phyloP scores from a whole-genome alignment of 352 stramenopile genomes.

The Pythium brassicae region DNA sequence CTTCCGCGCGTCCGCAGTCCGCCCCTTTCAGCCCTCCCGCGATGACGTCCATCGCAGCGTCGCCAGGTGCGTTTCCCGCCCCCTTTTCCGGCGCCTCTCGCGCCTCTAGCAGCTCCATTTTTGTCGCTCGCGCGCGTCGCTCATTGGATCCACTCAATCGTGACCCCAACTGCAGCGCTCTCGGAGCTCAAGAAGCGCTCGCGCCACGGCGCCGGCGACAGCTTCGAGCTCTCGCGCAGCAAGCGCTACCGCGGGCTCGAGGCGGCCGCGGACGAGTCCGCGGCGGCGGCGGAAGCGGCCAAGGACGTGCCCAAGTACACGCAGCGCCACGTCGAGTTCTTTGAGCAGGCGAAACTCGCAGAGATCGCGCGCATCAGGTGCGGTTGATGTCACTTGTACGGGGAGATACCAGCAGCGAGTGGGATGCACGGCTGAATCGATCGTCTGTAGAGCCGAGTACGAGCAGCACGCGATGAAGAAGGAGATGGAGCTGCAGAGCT shows the following conservation, averaged over 20 bases:
- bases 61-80: not conserved
- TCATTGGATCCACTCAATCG: too few relatives aligned
- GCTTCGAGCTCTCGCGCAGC: slow-evolving; percentile 52
- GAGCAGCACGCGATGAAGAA: slow-evolving; percentile 84
- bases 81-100: not conserved
- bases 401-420: too few relatives aligned
- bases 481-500: slow-evolving; percentile 64
- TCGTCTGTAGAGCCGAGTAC: slow-evolving; percentile 45
- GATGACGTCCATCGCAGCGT: slow-evolving; percentile 1
- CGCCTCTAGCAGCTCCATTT: not conserved
- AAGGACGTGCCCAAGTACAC: slow-evolving; percentile 80
- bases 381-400: too few relatives aligned
- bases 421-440: not conserved
- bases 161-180: slow-evolving; percentile 17
- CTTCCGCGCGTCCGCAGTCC: not conserved
- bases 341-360: slow-evolving; percentile 81
- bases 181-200: slow-evolving; percentile 77
- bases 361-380: slow-evolving; percentile 73
- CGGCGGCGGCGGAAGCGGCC: slow-evolving; percentile 23
- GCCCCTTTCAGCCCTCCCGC: not conserved
- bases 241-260: slow-evolving; percentile 45
- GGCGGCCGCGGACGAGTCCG: slow-evolving; percentile 13
- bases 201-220: slow-evolving; percentile 37
- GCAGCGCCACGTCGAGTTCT: slow-evolving; percentile 84
- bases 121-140: too few relatives aligned